Base-by-base conservation (phyloP, 73 alveolate species). In the Halteria grandinella region DNA sequence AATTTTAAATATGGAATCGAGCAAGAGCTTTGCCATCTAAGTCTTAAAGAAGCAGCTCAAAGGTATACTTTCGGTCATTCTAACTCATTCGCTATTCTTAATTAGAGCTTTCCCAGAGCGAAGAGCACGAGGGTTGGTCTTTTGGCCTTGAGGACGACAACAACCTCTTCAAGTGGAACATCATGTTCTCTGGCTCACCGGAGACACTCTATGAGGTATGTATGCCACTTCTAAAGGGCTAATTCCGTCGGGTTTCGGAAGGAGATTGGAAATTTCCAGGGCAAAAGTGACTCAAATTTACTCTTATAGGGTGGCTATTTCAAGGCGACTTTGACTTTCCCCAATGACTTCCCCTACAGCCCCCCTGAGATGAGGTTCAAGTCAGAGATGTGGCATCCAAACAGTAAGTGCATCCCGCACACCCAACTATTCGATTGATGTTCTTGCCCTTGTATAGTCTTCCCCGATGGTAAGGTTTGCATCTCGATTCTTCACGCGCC, bases 321-420 rank as follows among this genome's bases (percentile, higher is more conserved):
- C 84, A 50, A 81, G 76, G 95, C 95, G 29, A 36, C 58, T 15
- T 75, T 95, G 53, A 79, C 76, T 49, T 91, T 95, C 76, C 98
- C 99, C 3, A 94, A 90, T 20, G 95, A 95, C 63, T 95, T 90
- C 83, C 99, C 99, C 15, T 69, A 89, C 59, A 85, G 63, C 50
- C 97, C 98, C 8, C 99, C 99, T 11, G 89, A 94, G 39, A 88
- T 96, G 91, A 90, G 69, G 62, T 96, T 96, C 78, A 55, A 51
- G 54, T 94, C 98, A 17, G 94, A 93, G 78, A 96, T 96, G 96
- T 96, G 97, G 95, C 99, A 96, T 75, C 98, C 98, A 2, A 96
- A 96, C 85, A 91, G 95, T 87, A 81, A n/a, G n/a, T n/a, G n/a
- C n/a, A n/a, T n/a, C n/a, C n/a, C n/a, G n/a, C n/a, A 52, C 32